These are phyloP conservation scores for Naganishia vaughanmartiniae DNA, from an alignment of 768 basidiomycete genomes.

Conservation along the genomic window DNA sequence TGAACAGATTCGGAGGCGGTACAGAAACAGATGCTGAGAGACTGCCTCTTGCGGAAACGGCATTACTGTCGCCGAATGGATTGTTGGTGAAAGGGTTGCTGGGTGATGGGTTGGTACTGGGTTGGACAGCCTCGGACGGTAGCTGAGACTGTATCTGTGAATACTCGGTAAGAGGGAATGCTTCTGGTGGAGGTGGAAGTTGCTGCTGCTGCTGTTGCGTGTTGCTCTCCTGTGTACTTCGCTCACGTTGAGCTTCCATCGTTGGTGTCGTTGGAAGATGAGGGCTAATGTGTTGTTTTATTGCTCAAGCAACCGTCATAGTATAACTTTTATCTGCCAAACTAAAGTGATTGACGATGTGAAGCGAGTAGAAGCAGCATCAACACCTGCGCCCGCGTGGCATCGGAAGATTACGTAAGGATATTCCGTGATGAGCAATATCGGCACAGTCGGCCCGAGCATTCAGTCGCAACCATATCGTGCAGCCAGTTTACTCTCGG, in stretches of 20 bases:
- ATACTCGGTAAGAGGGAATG: neutral
- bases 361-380: neutral
- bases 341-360: neutral
- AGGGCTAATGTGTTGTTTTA: neutral
- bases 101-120: too few relatives aligned
- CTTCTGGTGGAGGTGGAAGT: conserved; percentile 4
- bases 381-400: neutral
- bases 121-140: neutral
- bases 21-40: neutral
- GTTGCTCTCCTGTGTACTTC: neutral
- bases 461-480: too few relatives aligned
- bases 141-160: neutral
- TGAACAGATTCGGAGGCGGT: neutral
- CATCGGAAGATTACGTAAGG: neutral
- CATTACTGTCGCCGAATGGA: neutral
- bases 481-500: too few relatives aligned
- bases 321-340: neutral
- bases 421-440: neutral
- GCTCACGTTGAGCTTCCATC: neutral
- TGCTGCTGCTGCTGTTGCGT: neutral
- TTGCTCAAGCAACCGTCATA: neutral
- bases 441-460: neutral
- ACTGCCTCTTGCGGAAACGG: neutral
- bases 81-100: neutral
- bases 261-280: neutral